These are phyloP conservation scores for Chaetomium sp. DNA, from an alignment of 2,329 filamentous ascomycete genomes.

Conservation along the genomic window DNA sequence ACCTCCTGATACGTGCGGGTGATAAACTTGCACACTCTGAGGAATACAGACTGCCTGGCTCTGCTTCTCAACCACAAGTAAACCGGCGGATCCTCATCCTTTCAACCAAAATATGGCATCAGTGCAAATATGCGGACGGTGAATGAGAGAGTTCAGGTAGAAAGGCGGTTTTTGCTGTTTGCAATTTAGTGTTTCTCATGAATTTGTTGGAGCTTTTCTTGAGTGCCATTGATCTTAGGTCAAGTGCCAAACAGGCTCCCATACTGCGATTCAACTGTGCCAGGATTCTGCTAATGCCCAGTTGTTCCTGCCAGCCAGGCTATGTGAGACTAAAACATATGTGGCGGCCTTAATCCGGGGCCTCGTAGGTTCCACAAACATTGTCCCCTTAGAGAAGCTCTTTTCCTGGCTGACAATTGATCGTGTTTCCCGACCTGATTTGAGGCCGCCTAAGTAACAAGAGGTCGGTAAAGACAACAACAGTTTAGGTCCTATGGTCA, in stretches of 20 bases:
- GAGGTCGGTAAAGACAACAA: background rate
- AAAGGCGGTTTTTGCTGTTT: too few species aligned
- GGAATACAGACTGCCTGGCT: background rate
- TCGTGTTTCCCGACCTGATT: background rate
- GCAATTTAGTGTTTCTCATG: too few species aligned
- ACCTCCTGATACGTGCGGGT: background rate
- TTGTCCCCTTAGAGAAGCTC: background rate
- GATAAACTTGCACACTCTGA: background rate
- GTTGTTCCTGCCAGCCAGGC: too few species aligned
- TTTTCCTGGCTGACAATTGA: background rate
- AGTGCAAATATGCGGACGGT: too few species aligned
- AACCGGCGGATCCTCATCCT: background rate
- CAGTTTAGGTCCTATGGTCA: background rate
- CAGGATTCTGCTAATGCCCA: too few species aligned
- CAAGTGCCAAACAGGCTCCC: too few species aligned
- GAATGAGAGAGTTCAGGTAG: too few species aligned
- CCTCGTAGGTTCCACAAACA: background rate
- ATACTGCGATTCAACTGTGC: too few species aligned
- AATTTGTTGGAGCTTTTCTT: too few species aligned
- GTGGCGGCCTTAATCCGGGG: background rate
- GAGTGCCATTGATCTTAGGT: too few species aligned
- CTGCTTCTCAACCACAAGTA: background rate
- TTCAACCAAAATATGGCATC: background rate
- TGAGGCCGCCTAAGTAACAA: background rate
- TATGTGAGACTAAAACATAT: background rate